phyloP scores from a whole-genome alignment of 2,329 filamentous ascomycete genomes.

The Metarhizium guizhouense region DNA sequence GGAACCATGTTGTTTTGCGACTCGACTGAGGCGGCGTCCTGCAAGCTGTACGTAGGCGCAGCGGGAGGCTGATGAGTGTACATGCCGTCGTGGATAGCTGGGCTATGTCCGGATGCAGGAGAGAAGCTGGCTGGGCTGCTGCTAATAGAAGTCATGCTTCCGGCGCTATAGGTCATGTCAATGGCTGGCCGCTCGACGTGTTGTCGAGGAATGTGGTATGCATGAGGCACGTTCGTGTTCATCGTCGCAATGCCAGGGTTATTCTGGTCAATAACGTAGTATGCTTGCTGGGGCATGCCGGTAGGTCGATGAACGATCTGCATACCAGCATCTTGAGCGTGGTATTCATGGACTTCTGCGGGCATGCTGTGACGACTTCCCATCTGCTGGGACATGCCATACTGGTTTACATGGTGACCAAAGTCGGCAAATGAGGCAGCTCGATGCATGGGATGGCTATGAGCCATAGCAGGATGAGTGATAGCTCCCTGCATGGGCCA shows the following conservation, averaged over 20 bases:
- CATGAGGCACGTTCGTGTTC: slow-evolving; percentile 42
- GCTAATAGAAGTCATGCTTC: slow-evolving; percentile 41
- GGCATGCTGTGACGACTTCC: slow-evolving; percentile 38
- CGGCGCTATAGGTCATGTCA: slow-evolving; percentile 42
- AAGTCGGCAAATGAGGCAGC: slow-evolving; percentile 48
- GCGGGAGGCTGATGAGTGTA: slow-evolving; percentile 48
- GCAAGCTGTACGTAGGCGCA: slow-evolving; percentile 38
- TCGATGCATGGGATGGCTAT: slow-evolving; percentile 36
- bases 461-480: slow-evolving; percentile 25
- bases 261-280: slow-evolving; percentile 52
- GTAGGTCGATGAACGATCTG: slow-evolving; percentile 41
- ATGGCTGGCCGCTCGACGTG: slow-evolving; percentile 36
- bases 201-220: slow-evolving; percentile 44
- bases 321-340: slow-evolving; percentile 33
- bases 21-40: slow-evolving; percentile 38
- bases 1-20: slow-evolving; percentile 31
- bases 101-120: slow-evolving; percentile 43
- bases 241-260: slow-evolving; percentile 55
- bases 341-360: slow-evolving; percentile 34
- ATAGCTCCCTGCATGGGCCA: slow-evolving; percentile 40
- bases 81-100: slow-evolving; percentile 43
- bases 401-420: slow-evolving; percentile 38
- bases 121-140: slow-evolving; percentile 53
- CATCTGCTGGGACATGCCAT: slow-evolving; percentile 31
- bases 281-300: slow-evolving; percentile 37